Percentiles rank a stretch among this genome's conserved stretches.
Evolutionary conservation across 768 basidiomycete species (phyloP).

Genomic region (Boletus huronensis): DNA sequence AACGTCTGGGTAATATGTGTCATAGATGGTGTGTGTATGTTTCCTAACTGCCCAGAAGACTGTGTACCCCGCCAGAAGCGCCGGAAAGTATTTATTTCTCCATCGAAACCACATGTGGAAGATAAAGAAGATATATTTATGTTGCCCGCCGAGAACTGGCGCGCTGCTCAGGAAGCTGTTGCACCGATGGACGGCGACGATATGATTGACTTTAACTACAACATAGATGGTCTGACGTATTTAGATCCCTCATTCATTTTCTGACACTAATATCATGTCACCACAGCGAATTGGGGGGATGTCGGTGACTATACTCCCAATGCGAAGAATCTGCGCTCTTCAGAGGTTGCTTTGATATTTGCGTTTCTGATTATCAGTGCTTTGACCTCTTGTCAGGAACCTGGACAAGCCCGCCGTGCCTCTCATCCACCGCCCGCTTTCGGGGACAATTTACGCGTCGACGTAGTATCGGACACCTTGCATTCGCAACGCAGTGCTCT

Average conservation of each 20-base stretch:
- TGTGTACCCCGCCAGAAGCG: constrained; percentile 45
- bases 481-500: constrained; percentile 65
- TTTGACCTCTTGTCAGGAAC: constrained; percentile 53
- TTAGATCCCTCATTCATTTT: neutral
- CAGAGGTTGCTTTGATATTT: constrained; percentile 49
- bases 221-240: constrained; percentile 20
- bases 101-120: neutral
- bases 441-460: constrained; percentile 49
- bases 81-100: constrained; percentile 34
- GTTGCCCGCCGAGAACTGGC: constrained; percentile 12
- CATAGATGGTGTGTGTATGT: neutral
- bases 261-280: constrained; percentile 9
- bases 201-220: constrained; percentile 24
- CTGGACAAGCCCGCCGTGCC: constrained; percentile 75
- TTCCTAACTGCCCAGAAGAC: constrained; percentile 29
- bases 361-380: neutral
- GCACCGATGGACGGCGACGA: constrained; percentile 8
- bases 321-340: constrained; percentile 43
- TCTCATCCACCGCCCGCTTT: constrained; percentile 55
- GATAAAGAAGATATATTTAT: neutral
- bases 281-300: constrained; percentile 24
- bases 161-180: constrained; percentile 3
- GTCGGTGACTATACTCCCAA: constrained; percentile 14
- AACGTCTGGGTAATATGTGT: constrained; percentile 11
- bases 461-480: constrained; percentile 37